Conservation (phyloP, 352 stramenopile species). For the Phytophthora litchii region DNA sequence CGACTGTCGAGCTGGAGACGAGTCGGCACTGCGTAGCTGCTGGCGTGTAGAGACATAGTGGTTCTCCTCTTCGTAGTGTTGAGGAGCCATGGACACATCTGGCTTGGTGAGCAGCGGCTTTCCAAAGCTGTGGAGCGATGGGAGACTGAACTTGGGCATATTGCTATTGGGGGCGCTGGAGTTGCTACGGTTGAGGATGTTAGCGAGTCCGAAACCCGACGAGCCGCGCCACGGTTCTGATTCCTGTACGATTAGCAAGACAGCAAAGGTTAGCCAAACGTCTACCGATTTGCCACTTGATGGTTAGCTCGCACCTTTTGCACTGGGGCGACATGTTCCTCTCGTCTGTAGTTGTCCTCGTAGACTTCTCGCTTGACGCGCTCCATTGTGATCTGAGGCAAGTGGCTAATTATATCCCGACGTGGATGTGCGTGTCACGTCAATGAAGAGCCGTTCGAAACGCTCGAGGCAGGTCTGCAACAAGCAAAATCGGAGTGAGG, state of each 20-base stretch:
- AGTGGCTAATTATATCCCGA: slow-evolving; percentile 33
- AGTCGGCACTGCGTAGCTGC: slow-evolving; percentile 31
- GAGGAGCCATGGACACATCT: slow-evolving; percentile 40
- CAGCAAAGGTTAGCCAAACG: slow-evolving; percentile 30
- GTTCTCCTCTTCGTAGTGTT: slow-evolving; percentile 41
- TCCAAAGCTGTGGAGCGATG: slow-evolving; percentile 76
- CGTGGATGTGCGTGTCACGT: slow-evolving; percentile 22
- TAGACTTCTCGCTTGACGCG: slow-evolving; percentile 31
- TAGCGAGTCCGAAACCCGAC: slow-evolving; percentile 77
- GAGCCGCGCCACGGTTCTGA: slow-evolving; percentile 69
- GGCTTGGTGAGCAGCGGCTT: slow-evolving; percentile 68
- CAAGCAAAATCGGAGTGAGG: slow-evolving; percentile 29
- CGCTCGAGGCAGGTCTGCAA: slow-evolving; percentile 27
- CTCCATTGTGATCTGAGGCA: slow-evolving; percentile 27
- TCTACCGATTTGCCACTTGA: slow-evolving; percentile 2
- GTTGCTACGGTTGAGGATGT: slow-evolving; percentile 75
- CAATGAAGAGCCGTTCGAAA: slow-evolving; percentile 32
- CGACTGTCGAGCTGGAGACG: slow-evolving; percentile 35
- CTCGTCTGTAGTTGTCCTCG: slow-evolving; percentile 28
- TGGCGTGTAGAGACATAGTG: slow-evolving; percentile 28
- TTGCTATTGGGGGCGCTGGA: slow-evolving; percentile 13
- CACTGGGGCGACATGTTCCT: slow-evolving; percentile 26
- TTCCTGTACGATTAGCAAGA: slow-evolving; percentile 45
- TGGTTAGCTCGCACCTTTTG: slow-evolving; percentile 38
- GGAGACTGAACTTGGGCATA: slow-evolving; percentile 75